These are phyloP conservation scores for Glomus cerebriforme DNA, from an alignment of 192 early-diverging fungal genomes.

Conservation along the genomic window DNA sequence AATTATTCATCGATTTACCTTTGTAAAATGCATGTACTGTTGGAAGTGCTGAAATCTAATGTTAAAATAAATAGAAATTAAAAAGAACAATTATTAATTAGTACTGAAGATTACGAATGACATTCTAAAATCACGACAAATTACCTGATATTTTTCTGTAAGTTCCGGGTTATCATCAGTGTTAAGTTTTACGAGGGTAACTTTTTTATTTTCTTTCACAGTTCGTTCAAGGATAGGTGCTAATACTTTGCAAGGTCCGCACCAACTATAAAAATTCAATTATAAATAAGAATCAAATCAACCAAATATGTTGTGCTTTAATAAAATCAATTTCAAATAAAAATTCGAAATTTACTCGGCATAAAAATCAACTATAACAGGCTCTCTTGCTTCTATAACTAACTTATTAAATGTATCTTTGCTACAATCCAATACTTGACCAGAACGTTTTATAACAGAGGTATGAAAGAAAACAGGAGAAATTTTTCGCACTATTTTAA, in stretches of 20 bases:
- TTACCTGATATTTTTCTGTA: slow-evolving; percentile 66
- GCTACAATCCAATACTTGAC: slow-evolving; percentile 59
- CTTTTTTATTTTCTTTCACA: slow-evolving; percentile 63
- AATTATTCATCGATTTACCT: slow-evolving; percentile 61
- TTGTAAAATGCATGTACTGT: slow-evolving; percentile 74
- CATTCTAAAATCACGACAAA: background rate
- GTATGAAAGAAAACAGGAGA: slow-evolving; percentile 32
- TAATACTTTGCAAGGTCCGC: slow-evolving; percentile 79
- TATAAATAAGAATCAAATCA: background rate
- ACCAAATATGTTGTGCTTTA: background rate
- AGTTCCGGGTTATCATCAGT: slow-evolving; percentile 66
- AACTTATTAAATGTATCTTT: slow-evolving; percentile 60
- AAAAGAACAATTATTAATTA: background rate
- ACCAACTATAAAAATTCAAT: slow-evolving; percentile 60
- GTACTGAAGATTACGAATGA: background rate
- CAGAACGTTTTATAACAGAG: slow-evolving; percentile 36
- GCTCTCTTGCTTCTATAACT: slow-evolving; percentile 60
- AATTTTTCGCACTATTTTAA: background rate
- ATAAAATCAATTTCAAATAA: background rate
- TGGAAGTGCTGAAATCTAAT: slow-evolving; percentile 68
- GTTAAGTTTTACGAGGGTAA: slow-evolving; percentile 76
- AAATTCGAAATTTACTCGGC: slow-evolving; percentile 58
- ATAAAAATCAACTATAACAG: slow-evolving; percentile 82
- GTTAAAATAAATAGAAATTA: too few relatives aligned
- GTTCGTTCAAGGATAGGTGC: slow-evolving; percentile 68